Conservation (phyloP, 2,329 filamentous ascomycete species). For the Claviceps sp. region DNA sequence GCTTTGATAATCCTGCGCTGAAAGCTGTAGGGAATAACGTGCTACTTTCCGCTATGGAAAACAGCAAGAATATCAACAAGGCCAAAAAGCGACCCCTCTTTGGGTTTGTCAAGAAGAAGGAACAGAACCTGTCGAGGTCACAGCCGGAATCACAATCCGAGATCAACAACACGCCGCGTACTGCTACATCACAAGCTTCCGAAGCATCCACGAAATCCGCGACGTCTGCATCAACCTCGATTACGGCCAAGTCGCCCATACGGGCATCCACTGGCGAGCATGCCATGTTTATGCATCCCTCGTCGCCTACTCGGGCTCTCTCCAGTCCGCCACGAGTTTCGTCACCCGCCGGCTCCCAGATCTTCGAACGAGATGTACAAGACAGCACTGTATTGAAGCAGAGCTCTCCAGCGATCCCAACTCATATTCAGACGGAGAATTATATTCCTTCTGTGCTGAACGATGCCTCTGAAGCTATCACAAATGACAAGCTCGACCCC, state of each 20-base stretch:
- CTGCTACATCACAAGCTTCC: conserved; percentile 6
- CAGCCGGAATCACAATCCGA: conserved; percentile 22
- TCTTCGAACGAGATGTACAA: conserved; percentile 93
- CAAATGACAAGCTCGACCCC: conserved; percentile 69
- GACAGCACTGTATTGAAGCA: conserved; percentile 56
- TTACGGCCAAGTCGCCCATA: conserved; percentile 26
- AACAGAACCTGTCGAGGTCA: conserved; percentile 23
- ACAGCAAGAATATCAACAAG: conserved; percentile 10
- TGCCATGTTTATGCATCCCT: conserved; percentile 31
- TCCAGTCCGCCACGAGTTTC: conserved; percentile 61
- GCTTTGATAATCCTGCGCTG: conserved; percentile 19
- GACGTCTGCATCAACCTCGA: conserved; percentile 1
- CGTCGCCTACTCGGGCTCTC: conserved; percentile 53
- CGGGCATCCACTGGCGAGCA: conserved; percentile 21
- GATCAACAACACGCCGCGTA: conserved; percentile 18
- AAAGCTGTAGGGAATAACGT: conserved; percentile 16
- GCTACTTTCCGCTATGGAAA: conserved; percentile 16
- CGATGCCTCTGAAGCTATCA: conserved; percentile 84
- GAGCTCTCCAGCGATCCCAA: conserved; percentile 73
- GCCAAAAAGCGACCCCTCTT: conserved; percentile 47
- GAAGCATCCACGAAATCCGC: conserved; percentile 1
- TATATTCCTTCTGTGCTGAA: conserved; percentile 85
- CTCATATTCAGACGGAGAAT: conserved; percentile 89
- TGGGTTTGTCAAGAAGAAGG: conserved; percentile 50
- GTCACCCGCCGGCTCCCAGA: conserved; percentile 66